Evolutionary conservation across 306 rosid genomes (phyloP).

Genomic region (Quercus parvula): DNA sequence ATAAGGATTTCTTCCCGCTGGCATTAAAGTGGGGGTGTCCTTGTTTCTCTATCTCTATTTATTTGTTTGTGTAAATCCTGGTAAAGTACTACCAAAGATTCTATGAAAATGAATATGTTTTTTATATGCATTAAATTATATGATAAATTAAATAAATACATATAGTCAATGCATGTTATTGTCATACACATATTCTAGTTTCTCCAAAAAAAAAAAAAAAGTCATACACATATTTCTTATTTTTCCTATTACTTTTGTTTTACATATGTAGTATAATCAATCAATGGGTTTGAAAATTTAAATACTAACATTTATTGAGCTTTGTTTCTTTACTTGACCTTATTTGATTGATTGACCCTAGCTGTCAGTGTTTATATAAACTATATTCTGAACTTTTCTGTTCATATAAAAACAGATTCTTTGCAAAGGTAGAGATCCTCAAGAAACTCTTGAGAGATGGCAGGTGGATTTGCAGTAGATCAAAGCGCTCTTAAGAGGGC

Average conservation of each 20-base stretch:
- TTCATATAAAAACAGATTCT: neutral
- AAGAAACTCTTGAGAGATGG: constrained; percentile 35
- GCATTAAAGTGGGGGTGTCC: too few relatives aligned
- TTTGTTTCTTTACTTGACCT: constrained; percentile 2
- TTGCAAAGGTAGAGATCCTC: neutral
- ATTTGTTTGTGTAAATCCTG: neutral
- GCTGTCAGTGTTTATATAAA: neutral
- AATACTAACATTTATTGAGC: neutral
- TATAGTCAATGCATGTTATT: neutral
- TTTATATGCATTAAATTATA: neutral
- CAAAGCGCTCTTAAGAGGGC: constrained; percentile 47
- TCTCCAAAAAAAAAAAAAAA: too few relatives aligned
- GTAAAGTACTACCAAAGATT: neutral
- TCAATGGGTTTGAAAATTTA: neutral
- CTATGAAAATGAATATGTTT: too few relatives aligned
- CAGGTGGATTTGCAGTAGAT: constrained; percentile 54
- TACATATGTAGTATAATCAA: neutral
- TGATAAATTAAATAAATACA: neutral
- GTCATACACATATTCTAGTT: neutral
- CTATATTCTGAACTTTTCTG: neutral
- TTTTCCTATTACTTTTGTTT: neutral
- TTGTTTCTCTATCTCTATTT: too few relatives aligned
- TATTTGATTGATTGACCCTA: constrained; percentile 3
- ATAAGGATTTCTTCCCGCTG: too few relatives aligned
- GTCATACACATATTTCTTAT: neutral